A percentile compares a stretch with the other conserved stretches of the same genome.
phyloP scores from a whole-genome alignment of 2,329 filamentous ascomycete species.

The Exophiala bonariae region DNA sequence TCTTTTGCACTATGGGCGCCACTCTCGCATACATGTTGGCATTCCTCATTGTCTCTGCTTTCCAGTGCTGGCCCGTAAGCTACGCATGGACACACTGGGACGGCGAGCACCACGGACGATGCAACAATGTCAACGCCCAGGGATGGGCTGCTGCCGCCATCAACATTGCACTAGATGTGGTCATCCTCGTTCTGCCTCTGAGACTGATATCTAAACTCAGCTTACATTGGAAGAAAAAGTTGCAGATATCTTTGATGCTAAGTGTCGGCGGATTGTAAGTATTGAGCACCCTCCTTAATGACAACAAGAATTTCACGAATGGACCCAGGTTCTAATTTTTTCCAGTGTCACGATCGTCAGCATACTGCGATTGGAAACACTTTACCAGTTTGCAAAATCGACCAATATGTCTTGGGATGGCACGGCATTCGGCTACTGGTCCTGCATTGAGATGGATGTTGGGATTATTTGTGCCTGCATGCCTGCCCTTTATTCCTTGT shows the following conservation, averaged over 20 bases:
- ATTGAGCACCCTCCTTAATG: conserved; percentile 6
- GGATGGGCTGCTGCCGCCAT: conserved; percentile 55
- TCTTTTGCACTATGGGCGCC: conserved; percentile 32
- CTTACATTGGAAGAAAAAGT: conserved; percentile 43
- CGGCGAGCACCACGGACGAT: conserved; percentile 47
- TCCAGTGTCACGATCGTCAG: conserved; percentile 45
- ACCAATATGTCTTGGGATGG: conserved; percentile 36
- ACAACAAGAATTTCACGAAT: background rate
- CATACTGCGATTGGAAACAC: conserved; percentile 43
- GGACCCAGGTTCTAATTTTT: background rate
- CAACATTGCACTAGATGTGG: conserved; percentile 54
- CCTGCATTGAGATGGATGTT: conserved; percentile 43
- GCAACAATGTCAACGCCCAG: conserved; percentile 51
- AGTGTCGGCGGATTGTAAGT: conserved; percentile 47
- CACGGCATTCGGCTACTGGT: conserved; percentile 42
- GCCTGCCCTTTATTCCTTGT: conserved; percentile 36
- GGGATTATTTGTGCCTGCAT: conserved; percentile 49
- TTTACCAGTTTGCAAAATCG: conserved; percentile 45
- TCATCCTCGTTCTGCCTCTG: conserved; percentile 54
- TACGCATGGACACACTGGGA: conserved; percentile 56
- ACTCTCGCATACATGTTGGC: conserved; percentile 43
- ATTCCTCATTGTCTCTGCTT: conserved; percentile 38
- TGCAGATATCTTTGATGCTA: conserved; percentile 54
- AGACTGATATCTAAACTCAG: conserved; percentile 39
- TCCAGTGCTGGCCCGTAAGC: conserved; percentile 39